Evolutionary conservation across 1,139 yeast species (phyloP).

Genomic region (Geotrichum cucujoidarum): DNA sequence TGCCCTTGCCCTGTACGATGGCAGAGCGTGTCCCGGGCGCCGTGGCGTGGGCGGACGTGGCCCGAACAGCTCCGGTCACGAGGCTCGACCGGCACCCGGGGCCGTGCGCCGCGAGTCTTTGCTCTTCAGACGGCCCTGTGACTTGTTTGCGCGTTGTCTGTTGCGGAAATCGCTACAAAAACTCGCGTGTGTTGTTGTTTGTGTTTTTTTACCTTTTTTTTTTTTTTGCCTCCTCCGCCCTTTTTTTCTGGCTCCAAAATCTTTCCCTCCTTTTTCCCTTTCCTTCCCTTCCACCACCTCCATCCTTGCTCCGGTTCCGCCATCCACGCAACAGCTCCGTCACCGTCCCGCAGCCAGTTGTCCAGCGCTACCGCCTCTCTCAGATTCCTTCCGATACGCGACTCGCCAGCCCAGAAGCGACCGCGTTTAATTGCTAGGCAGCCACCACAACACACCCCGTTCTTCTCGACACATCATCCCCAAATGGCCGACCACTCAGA

Average conservation of each 20-base stretch:
- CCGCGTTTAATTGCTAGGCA: too few species aligned
- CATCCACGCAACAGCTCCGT: neutral
- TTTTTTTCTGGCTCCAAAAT: neutral
- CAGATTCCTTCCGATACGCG: too few species aligned
- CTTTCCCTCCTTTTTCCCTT: neutral
- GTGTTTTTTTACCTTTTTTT: conserved; percentile 1
- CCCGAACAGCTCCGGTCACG: too few species aligned
- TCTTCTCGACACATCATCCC: neutral
- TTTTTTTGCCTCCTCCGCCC: neutral
- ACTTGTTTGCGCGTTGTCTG: too few species aligned
- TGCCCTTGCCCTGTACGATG: too few species aligned
- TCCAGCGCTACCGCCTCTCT: too few species aligned
- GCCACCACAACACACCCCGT: neutral
- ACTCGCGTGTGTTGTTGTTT: neutral
- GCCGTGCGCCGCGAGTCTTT: neutral
- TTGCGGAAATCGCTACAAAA: too few species aligned
- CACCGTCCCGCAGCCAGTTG: neutral
- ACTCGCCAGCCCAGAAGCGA: too few species aligned
- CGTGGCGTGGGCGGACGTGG: too few species aligned
- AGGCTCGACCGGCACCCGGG: too few species aligned
- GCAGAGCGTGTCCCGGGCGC: too few species aligned
- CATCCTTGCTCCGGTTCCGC: neutral
- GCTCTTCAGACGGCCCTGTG: neutral
- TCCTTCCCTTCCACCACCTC: neutral
- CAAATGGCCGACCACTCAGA: conserved; percentile 62